phyloP scores from a whole-genome alignment of 2,329 filamentous ascomycete genomes.

The Botrytis fabae region DNA sequence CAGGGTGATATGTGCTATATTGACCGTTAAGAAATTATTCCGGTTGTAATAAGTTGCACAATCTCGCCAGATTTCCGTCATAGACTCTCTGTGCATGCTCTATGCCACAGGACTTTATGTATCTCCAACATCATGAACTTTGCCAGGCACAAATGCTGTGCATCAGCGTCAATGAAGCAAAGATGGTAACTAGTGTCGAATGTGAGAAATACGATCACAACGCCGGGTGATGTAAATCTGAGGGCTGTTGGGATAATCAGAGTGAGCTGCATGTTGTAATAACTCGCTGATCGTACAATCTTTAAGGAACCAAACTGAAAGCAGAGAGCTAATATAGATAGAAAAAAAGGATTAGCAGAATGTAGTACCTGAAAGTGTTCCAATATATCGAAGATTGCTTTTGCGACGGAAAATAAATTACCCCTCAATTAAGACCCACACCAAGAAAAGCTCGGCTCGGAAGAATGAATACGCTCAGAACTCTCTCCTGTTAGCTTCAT shows the following conservation, averaged over 20 bases:
- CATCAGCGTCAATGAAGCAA: not conserved
- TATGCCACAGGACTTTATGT: not conserved
- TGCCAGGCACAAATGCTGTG: not conserved
- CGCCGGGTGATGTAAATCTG: not conserved
- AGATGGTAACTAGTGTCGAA: not conserved
- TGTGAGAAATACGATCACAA: not conserved
- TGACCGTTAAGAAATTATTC: not conserved
- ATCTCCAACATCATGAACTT: not conserved
- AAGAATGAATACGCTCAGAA: not conserved
- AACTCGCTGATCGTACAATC: not conserved
- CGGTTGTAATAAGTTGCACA: not conserved
- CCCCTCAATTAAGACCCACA: not conserved
- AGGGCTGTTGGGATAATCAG: not conserved
- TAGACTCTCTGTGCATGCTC: not conserved
- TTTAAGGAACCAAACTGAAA: not conserved
- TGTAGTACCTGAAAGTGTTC: not conserved
- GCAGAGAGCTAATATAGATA: not conserved
- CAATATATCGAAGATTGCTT: not conserved
- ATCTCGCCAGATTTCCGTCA: not conserved
- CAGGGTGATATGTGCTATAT: not conserved
- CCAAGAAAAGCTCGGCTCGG: not conserved
- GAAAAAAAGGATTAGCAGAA: not conserved
- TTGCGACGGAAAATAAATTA: not conserved
- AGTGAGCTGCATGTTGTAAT: too few relatives aligned
- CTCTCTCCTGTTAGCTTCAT: not conserved